Conservation (phyloP, 768 basidiomycete genomes). For the Mycena haematopus region DNA sequence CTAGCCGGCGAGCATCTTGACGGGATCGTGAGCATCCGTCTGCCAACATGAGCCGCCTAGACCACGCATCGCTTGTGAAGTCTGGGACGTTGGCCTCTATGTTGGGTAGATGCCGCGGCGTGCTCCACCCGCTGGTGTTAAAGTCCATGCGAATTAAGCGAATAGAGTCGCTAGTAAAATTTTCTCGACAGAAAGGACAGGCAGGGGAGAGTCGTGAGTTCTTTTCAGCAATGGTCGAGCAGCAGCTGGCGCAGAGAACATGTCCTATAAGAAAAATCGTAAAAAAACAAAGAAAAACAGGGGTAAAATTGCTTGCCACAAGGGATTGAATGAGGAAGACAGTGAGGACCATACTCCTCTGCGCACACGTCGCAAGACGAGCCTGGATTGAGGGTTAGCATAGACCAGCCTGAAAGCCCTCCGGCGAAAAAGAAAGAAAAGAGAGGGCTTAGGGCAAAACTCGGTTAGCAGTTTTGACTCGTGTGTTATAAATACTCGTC, state of each 20-base stretch:
- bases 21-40: conserved; percentile 52
- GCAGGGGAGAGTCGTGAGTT: conserved; percentile 72
- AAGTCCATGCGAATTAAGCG: conserved; percentile 86
- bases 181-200: conserved; percentile 87
- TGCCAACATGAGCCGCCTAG: conserved; percentile 54
- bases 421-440: conserved; percentile 33
- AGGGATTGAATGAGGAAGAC: conserved; percentile 80
- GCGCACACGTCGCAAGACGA: conserved; percentile 91
- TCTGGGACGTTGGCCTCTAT: conserved; percentile 53
- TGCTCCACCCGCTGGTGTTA: conserved; percentile 69
- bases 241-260: conserved; percentile 79
- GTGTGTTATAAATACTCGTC: conserved; percentile 6
- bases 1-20: conserved; percentile 68
- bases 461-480: conserved; percentile 22
- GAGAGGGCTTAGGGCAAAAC: conserved; percentile 8
- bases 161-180: conserved; percentile 67
- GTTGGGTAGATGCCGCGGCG: conserved; percentile 62
- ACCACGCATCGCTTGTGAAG: conserved; percentile 40
- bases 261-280: conserved; percentile 61
- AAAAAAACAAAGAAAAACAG: conserved; percentile 14
- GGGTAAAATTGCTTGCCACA: conserved; percentile 64
- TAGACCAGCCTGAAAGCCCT: conserved; percentile 50
- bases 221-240: conserved; percentile 84
- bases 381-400: conserved; percentile 85
- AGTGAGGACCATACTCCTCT: conserved; percentile 80